Base-by-base conservation (phyloP, 2,329 filamentous ascomycete genomes). In the Orbilia blumenaviensis region DNA sequence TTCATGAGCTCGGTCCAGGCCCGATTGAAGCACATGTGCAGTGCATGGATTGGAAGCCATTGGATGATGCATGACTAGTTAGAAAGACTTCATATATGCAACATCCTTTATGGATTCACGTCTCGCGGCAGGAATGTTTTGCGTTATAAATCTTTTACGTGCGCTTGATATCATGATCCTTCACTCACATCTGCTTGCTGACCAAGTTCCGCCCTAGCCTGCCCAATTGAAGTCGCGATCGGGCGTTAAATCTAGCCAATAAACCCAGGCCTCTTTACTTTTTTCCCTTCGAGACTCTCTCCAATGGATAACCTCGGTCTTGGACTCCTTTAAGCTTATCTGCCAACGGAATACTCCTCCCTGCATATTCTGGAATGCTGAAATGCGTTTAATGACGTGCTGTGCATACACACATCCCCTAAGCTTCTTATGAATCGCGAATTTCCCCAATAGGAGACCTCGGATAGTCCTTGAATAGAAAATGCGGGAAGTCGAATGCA, bases 361-460 rank as follows among this genome's bases (percentile, higher is more conserved):
- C 9, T 63, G 63, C 56, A 75, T 38, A 46, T 68, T 68, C 48
- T 58, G 71, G 71, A 75, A 75, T 68, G 69, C 14, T 62, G 62
- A 74, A 7, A 18, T 54, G 16, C 29, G 56, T 38, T 23, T 14
- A 32, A 64, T 75, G 71, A 75, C 71, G 63, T 75, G 56, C 71
- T 58, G 21, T 44, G 36, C 58, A 69, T 25, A 38, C 58, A 69
- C 16, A 38, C 9, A 25, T 21, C 9, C 29, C 10, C 50, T 56
- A 36, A 38, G 12, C 36, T 42, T 60, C 50, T 60, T 46, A 18
- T 38, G n/a, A 18, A 3, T 6, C 29, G 27, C 32, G 21, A 61
- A 48, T 21, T 21, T 66, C 21, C 14, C 50, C 27, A 52, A 63
- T 54, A 56, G 36, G 29, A 3, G 23, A 14, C 10, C 32, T 18